Conservation (phyloP, 148 eudicot species). For the Drosera capensis region DNA sequence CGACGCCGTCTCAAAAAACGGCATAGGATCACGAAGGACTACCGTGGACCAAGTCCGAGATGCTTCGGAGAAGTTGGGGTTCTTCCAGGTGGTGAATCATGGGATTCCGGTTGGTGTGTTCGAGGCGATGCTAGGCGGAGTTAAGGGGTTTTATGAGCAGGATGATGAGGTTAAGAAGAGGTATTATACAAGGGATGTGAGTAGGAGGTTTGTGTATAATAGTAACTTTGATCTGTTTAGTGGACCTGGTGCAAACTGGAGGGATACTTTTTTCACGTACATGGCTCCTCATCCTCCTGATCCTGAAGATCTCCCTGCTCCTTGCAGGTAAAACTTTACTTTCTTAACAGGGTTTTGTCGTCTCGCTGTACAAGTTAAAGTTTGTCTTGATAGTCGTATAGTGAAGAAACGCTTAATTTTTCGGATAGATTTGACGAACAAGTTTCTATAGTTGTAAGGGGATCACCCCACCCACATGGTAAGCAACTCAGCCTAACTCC, state of each 20-base stretch:
- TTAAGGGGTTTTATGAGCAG: slow-evolving; percentile 24
- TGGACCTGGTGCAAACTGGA: slow-evolving; percentile 22
- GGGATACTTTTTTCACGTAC: slow-evolving; percentile 19
- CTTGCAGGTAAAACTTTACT: slow-evolving; percentile 13
- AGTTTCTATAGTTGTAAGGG: too few species aligned
- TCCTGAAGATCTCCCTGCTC: slow-evolving; percentile 21
- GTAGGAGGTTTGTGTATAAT: slow-evolving; percentile 13
- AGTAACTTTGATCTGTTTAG: slow-evolving; percentile 29
- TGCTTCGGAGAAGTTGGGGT: slow-evolving; percentile 29
- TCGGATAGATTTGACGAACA: too few species aligned
- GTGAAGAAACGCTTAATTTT: background rate
- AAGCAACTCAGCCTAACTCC: too few species aligned
- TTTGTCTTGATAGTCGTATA: too few species aligned
- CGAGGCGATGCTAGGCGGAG: slow-evolving; percentile 28
- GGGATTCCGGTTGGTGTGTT: slow-evolving; percentile 20
- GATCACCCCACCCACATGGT: too few species aligned
- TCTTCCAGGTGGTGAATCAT: slow-evolving; percentile 48
- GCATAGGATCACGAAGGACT: background rate
- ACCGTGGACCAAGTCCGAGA: slow-evolving; percentile 12
- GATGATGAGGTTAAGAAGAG: slow-evolving; percentile 24
- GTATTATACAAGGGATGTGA: slow-evolving; percentile 23
- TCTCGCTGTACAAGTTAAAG: too few species aligned
- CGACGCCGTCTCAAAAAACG: slow-evolving; percentile 3
- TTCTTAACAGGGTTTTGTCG: background rate
- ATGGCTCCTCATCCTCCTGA: slow-evolving; percentile 22